Evolutionary conservation across 257 asterid genomes (phyloP).

Genomic region (Capsicum pubescens): DNA sequence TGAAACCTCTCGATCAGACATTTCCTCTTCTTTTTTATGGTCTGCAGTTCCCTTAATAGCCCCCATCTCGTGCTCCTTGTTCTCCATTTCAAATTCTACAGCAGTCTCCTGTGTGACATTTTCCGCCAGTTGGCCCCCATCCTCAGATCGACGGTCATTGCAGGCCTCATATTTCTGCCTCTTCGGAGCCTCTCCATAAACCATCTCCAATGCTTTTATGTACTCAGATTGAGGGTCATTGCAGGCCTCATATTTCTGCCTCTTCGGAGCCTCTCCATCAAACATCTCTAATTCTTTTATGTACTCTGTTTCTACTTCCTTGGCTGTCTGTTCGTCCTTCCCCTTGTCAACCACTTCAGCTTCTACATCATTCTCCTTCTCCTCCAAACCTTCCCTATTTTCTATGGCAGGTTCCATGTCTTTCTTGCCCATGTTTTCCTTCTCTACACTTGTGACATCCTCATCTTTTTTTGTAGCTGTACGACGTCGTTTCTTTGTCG

Average conservation of each 20-base stretch:
- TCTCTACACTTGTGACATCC: background rate
- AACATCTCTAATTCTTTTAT: conserved; percentile 19
- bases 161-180: conserved; percentile 37
- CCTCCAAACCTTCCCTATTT: background rate
- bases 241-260: conserved; percentile 33
- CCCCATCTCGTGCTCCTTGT: conserved; percentile 46
- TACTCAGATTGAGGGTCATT: conserved; percentile 33
- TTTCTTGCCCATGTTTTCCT: conserved; percentile 33
- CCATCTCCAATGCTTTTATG: too few species aligned
- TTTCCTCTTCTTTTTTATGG: conserved; percentile 34
- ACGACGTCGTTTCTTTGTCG: conserved; percentile 61
- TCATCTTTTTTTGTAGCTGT: conserved; percentile 31
- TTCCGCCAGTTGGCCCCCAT: background rate
- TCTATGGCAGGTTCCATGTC: conserved; percentile 24
- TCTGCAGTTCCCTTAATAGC: conserved; percentile 42
- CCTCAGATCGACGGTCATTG: conserved; percentile 31
- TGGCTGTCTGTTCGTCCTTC: conserved; percentile 35
- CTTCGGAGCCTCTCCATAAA: conserved; percentile 44
- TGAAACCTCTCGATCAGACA: conserved; percentile 43
- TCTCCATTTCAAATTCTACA: background rate
- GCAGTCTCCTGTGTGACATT: background rate
- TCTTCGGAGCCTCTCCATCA: conserved; percentile 44
- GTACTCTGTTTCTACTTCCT: conserved; percentile 39
- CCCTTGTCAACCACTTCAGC: conserved; percentile 35
- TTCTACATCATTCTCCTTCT: background rate